Base-by-base conservation (phyloP, 176 grass and related monocot genomes). In the Rhynchospora tenuis region DNA sequence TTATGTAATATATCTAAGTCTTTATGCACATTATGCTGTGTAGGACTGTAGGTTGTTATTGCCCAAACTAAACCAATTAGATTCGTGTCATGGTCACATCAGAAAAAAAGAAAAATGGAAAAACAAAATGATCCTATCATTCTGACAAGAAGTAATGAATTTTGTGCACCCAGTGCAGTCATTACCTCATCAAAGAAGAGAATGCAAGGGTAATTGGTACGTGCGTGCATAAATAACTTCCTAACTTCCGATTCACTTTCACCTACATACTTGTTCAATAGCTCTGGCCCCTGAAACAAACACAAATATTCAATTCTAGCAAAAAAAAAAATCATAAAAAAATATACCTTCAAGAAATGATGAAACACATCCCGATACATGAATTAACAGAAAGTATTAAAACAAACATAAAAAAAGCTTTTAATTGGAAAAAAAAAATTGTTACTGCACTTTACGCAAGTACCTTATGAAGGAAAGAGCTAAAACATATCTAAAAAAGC, bases 181-280 rank as follows among this genome's bases (percentile, higher is more conserved):
- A 33, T 45, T 90, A 98, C 95, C 95, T 98, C 95, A 70, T 95
- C 95, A 78, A 98, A 98, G 79, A 98, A 95, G 7, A 98, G 82
- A 87, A 98, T 87, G 63, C 95, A 98, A 0, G 95, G 95, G 31
- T 92, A 90, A 80, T 89, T 95, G 44, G 84, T 98, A 51, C 89
- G 91, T 64, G 95, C 95, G 71, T 92, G 95, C 11, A 84, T 83
- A 80, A 98, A 98, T 87, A 98, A 91, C 75, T 88, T 95, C 83
- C 95, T 93, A 78, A 98, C 87, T 88, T 93, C 95, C 50, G 86
- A 85, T 87, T 98, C 92, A 55, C 95, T 98, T 73, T 98, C 95
- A 65, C 95, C 95, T 78, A 98, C 95, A 87, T 98, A 98, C 80
- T 98, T 98, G 86, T 95, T 98, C 84, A 98, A 86, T 42, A 98